Evolutionary conservation across 306 rosid genomes (phyloP).

Genomic region (Vigna reflexopilosa): DNA sequence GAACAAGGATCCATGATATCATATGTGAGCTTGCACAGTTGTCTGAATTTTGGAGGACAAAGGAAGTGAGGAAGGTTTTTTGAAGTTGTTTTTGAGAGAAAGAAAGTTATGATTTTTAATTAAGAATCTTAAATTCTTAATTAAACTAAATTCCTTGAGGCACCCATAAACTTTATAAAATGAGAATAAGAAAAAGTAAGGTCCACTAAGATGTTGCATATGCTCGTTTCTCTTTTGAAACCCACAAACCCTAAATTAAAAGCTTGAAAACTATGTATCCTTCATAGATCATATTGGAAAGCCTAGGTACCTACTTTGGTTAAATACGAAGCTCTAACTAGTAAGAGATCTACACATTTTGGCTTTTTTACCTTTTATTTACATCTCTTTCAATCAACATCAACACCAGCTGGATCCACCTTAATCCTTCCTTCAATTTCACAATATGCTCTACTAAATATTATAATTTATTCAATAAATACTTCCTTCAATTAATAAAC

Average conservation of each 20-base stretch:
- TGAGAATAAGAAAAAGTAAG: conserved; percentile 50
- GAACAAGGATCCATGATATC: conserved; percentile 24
- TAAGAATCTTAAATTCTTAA: neutral
- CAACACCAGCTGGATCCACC: conserved; percentile 43
- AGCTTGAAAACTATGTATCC: conserved; percentile 43
- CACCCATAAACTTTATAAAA: conserved; percentile 46
- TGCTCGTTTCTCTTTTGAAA: conserved; percentile 43
- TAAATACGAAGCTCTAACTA: neutral
- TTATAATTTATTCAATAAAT: too few relatives aligned
- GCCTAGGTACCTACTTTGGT: conserved; percentile 11
- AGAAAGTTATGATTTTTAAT: conserved; percentile 5
- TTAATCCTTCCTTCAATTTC: conserved; percentile 14
- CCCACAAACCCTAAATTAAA: conserved; percentile 17
- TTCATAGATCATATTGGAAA: conserved; percentile 1
- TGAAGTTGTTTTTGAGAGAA: neutral
- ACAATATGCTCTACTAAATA: conserved; percentile 19
- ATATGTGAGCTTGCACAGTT: conserved; percentile 44
- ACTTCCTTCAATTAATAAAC: too few relatives aligned
- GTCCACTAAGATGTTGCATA: conserved; percentile 48
- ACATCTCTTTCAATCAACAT: conserved; percentile 20
- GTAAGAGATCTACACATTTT: neutral
- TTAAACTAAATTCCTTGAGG: conserved; percentile 45
- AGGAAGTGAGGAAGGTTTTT: conserved; percentile 44
- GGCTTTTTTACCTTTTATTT: conserved; percentile 22
- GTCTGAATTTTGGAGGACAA: conserved; percentile 69